phyloP scores from a whole-genome alignment of 192 early-diverging fungal genomes.

The Glomus cerebriforme region DNA sequence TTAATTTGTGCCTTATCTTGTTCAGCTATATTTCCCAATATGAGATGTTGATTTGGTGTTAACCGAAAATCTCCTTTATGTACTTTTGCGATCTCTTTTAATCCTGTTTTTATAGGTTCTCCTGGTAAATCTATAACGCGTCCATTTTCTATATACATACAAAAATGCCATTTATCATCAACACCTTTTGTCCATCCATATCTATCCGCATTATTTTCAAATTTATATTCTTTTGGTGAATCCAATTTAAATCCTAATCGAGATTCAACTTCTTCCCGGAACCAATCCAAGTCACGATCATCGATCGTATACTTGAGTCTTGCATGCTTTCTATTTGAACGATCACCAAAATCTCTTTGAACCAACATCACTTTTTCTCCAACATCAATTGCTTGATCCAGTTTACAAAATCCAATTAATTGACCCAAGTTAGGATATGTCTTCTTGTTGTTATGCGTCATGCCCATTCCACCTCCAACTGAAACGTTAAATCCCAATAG shows the following conservation, averaged over 20 bases:
- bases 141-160: constrained; percentile 92
- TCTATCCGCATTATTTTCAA: constrained; percentile 88
- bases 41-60: constrained; percentile 91
- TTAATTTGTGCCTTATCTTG: constrained; percentile 70
- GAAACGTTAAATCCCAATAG: constrained; percentile 92
- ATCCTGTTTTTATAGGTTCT: constrained; percentile 71
- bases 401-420: constrained; percentile 77
- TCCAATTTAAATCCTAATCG: constrained; percentile 77
- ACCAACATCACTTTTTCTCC: constrained; percentile 89
- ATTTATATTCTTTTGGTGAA: constrained; percentile 70
- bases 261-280: constrained; percentile 80
- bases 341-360: constrained; percentile 94
- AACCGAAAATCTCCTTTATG: constrained; percentile 81
- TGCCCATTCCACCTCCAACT: constrained; percentile 97
- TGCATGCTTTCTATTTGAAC: constrained; percentile 97
- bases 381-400: constrained; percentile 77
- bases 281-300: constrained; percentile 91
- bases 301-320: constrained; percentile 99
- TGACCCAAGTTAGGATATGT: constrained; percentile 89
- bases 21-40: constrained; percentile 77
- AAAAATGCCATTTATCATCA: constrained; percentile 76
- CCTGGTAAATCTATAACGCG: constrained; percentile 83
- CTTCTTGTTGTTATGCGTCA: constrained; percentile 98
- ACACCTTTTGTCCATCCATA: constrained; percentile 87
- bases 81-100: constrained; percentile 75